Evolutionary conservation across 305 asterid genomes (phyloP).

Genomic region (Solanum hybrid): DNA sequence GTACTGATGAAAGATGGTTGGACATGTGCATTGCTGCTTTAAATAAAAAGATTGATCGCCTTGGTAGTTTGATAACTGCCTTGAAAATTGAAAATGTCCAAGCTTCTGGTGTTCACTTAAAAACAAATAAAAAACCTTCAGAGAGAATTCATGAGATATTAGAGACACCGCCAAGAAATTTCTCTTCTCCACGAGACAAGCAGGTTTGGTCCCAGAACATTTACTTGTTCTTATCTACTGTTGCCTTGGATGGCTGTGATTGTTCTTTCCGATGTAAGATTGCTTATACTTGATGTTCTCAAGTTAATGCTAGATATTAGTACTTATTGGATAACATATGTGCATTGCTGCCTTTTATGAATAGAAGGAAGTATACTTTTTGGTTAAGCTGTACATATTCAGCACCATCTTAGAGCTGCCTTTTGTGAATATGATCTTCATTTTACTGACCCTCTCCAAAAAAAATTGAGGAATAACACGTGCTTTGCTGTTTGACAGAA

Average conservation of each 20-base stretch:
- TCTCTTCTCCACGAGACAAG: conserved; percentile 17
- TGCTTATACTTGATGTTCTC: background rate
- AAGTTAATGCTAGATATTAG: background rate
- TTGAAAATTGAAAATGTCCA: conserved; percentile 20
- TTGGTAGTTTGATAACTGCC: conserved; percentile 21
- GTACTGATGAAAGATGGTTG: conserved; percentile 38
- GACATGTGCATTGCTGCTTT: conserved; percentile 22
- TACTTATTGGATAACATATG: background rate
- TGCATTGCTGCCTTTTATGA: background rate
- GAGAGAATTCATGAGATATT: conserved; percentile 27
- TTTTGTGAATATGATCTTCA: background rate
- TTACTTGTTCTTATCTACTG: conserved; percentile 1
- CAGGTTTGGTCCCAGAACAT: conserved; percentile 30
- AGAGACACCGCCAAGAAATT: conserved; percentile 25
- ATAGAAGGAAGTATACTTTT: background rate
- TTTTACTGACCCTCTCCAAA: background rate
- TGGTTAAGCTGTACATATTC: background rate
- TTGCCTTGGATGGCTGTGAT: background rate
- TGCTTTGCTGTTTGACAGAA: background rate
- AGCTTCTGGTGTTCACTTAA: conserved; percentile 11
- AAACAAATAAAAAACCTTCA: conserved; percentile 20
- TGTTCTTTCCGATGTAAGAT: conserved; percentile 6
- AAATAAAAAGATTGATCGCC: conserved; percentile 27
- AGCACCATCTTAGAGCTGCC: background rate
- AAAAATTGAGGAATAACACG: background rate